Evolutionary conservation across 2,329 filamentous ascomycete species (phyloP), one percentile per base, ranked within the genome.

Genomic region (Botrytis deweyae): DNA sequence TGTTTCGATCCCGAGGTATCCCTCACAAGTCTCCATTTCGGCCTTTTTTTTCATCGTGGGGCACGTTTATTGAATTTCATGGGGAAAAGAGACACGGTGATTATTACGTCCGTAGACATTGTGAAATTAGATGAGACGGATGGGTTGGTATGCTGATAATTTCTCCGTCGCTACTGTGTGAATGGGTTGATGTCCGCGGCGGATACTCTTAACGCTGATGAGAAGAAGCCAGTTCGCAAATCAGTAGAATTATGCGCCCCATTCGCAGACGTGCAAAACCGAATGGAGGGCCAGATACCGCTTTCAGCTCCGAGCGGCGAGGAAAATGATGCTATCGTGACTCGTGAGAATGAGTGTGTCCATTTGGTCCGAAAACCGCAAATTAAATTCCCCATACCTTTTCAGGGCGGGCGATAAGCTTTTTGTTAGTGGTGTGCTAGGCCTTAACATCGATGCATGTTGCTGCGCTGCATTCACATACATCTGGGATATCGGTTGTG

Each of bases 361-460:
- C 36, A 42, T 40, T 68, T 42, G 1, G 18, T 58, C 66, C 49
- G 66, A 25, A 42, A 29, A 33, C 36, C 66, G 66, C 66, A 68
- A 68, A 68, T 68, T 68, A 58, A 58, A 29, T 58, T 36, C 38
- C 38, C 66, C 49, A 29, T 42, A 42, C 55, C 36, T 58, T 68
- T 58, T 58, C 49, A 68, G 49, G 66, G 66, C 36, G 49, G 14
- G 36, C 46, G 66, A 68, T 68, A 68, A 68, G 66, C 49, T 68
- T 58, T 58, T 58, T 42, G 66, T n/a, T 68, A 9, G 66, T 58
- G 66, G 25, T 58, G 10, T 68, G 33, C 49, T 68, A 42, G 49
- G 66, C 25, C 65, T 52, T 68, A 68, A 38, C 62, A 44, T 65
- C 40, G 36, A 68, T 68, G 49, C 66, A 42, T 67, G 42, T 49